Evolutionary conservation across 1,284 basidiomycete species (phyloP).

Genomic region (Xerocomus nothofagi): DNA sequence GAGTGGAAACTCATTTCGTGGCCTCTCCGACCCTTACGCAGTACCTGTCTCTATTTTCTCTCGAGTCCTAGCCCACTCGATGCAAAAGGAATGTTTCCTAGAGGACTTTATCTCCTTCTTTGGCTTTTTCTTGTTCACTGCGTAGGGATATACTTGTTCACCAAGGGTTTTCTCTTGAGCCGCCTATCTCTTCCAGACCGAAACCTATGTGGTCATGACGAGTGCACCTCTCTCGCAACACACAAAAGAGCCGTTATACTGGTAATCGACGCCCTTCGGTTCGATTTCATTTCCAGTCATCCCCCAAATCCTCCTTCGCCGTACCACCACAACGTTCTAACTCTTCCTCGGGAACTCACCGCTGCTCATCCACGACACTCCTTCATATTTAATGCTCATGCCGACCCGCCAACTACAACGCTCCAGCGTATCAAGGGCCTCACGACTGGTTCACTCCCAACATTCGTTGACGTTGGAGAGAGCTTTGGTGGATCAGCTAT

Average conservation of each 20-base stretch:
- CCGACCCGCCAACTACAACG: constrained; percentile 95
- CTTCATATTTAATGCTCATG: constrained; percentile 85
- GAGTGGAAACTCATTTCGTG: not conserved
- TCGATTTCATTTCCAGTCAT: constrained; percentile 87
- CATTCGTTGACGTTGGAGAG: constrained; percentile 91
- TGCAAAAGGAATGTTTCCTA: constrained; percentile 22
- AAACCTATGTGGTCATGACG: constrained; percentile 46
- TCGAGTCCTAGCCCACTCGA: not conserved
- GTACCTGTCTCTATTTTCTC: not conserved
- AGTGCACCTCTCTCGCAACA: constrained; percentile 54
- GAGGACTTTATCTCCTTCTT: constrained; percentile 42
- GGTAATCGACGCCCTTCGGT: constrained; percentile 91
- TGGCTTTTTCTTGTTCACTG: constrained; percentile 63
- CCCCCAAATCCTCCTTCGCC: constrained; percentile 61
- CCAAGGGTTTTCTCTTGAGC: constrained; percentile 85
- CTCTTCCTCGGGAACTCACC: constrained; percentile 74
- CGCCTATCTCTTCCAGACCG: constrained; percentile 73
- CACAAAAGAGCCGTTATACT: constrained; percentile 82
- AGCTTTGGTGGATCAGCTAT: constrained; percentile 90
- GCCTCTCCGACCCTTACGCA: not conserved
- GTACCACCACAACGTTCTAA: constrained; percentile 82
- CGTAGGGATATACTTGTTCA: constrained; percentile 77
- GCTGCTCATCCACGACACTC: constrained; percentile 64
- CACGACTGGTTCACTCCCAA: constrained; percentile 94
- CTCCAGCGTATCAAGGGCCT: constrained; percentile 95